phyloP scores from a whole-genome alignment of 768 basidiomycete species.

The Aureoboletus auriporus region DNA sequence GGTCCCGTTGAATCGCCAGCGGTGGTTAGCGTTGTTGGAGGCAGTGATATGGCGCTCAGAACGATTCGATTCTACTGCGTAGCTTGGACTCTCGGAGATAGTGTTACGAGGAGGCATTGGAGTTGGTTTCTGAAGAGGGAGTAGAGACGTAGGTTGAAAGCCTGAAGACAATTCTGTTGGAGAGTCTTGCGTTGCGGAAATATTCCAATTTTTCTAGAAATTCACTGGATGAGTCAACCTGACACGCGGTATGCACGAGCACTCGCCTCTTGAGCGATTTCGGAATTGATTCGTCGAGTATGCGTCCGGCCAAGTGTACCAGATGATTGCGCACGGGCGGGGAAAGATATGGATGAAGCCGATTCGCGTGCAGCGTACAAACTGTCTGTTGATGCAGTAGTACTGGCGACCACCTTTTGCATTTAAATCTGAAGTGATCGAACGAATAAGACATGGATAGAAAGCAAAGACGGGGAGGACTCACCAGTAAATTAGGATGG shows the following conservation, averaged over 20 bases:
- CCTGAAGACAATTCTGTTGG: conserved; percentile 32
- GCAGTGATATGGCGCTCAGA: conserved; percentile 38
- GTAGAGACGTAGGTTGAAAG: conserved; percentile 29
- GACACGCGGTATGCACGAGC: conserved; percentile 23
- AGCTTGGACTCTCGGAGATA: conserved; percentile 20
- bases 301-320: conserved; percentile 47
- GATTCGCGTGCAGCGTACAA: conserved; percentile 35
- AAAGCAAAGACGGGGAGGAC: conserved; percentile 17
- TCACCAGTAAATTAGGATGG: conserved; percentile 46
- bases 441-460: conserved; percentile 18
- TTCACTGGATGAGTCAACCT: conserved; percentile 14
- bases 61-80: conserved; percentile 22
- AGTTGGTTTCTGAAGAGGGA: conserved; percentile 36
- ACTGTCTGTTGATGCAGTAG: conserved; percentile 38
- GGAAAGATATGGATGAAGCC: conserved; percentile 28
- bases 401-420: conserved; percentile 64
- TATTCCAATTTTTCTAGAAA: conserved; percentile 45
- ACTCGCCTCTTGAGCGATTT: conserved; percentile 45
- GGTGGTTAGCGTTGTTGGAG: conserved; percentile 36
- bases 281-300: conserved; percentile 32
- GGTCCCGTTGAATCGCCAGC: conserved; percentile 62
- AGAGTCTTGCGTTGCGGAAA: conserved; percentile 37
- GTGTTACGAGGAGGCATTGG: conserved; percentile 46
- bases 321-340: conserved; percentile 28
- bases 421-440: conserved; percentile 49